Conservation (phyloP, 192 early-diverging fungal species). For the Coemansia sp. region DNA sequence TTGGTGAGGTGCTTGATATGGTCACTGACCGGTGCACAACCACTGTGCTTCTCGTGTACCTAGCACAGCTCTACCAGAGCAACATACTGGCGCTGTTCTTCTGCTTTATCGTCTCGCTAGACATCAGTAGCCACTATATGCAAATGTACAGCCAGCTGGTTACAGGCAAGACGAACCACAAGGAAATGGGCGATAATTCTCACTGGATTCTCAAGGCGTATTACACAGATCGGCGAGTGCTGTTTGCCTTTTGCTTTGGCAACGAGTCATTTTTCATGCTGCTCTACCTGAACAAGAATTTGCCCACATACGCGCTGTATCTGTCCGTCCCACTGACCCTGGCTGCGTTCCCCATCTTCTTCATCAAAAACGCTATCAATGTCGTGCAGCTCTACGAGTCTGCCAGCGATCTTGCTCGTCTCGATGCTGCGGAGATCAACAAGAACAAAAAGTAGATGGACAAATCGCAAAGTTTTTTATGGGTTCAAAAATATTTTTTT, state of each 20-base stretch:
- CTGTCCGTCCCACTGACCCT: conserved; percentile 19
- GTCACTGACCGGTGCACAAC: conserved; percentile 97
- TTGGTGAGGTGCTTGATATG: conserved; percentile 99
- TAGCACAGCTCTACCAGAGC: conserved; percentile 66
- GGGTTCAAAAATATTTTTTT: not conserved
- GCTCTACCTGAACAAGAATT: conserved; percentile 70
- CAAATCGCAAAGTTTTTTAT: not conserved
- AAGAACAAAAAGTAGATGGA: not conserved
- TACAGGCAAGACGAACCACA: conserved; percentile 86
- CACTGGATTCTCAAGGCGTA: conserved; percentile 84
- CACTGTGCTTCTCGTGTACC: conserved; percentile 83
- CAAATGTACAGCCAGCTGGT: conserved; percentile 95
- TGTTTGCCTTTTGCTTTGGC: conserved; percentile 89
- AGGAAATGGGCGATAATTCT: conserved; percentile 71
- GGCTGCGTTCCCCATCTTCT: conserved; percentile 69
- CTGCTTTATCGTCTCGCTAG: conserved; percentile 88
- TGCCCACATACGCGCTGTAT: conserved; percentile 21
- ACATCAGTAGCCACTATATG: conserved; percentile 96
- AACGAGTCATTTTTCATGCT: conserved; percentile 92
- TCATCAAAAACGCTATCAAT: conserved; percentile 90
- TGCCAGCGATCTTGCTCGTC: conserved; percentile 67
- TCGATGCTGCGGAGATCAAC: conserved; percentile 58
- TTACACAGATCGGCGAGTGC: conserved; percentile 85
- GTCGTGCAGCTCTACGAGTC: conserved; percentile 92
- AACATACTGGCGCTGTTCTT: conserved; percentile 68